Evolutionary conservation across 805 yeast genomes (phyloP).

Genomic region (Candida odintsovae): DNA sequence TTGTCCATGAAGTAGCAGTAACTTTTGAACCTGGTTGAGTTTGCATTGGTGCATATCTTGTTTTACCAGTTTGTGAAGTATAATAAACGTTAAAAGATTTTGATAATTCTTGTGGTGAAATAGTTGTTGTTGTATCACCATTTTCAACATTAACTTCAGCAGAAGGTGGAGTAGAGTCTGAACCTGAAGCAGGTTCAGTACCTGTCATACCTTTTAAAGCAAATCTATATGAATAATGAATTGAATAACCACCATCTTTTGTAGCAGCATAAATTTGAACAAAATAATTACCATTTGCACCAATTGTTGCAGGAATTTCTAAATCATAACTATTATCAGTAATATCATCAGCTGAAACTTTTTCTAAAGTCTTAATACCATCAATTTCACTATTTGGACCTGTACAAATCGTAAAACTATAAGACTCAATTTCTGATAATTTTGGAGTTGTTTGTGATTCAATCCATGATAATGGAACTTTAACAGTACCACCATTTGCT

Average conservation of each 20-base stretch:
- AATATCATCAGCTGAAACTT: constrained; percentile 26
- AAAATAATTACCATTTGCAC: constrained; percentile 63
- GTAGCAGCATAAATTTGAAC: constrained; percentile 57
- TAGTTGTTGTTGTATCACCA: constrained; percentile 31
- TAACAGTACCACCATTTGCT: constrained; percentile 21
- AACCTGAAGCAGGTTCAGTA: constrained; percentile 27
- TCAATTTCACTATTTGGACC: constrained; percentile 54
- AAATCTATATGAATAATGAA: constrained; percentile 67
- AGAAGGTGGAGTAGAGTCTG: constrained; percentile 30
- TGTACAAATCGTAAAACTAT: constrained; percentile 57
- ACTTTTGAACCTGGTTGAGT: constrained; percentile 72
- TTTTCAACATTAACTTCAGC: constrained; percentile 25
- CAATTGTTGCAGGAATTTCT: constrained; percentile 36
- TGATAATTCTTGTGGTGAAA: constrained; percentile 36
- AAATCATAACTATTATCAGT: constrained; percentile 34
- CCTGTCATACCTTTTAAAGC: constrained; percentile 71
- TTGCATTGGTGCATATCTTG: constrained; percentile 92
- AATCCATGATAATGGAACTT: constrained; percentile 41
- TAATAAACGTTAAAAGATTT: constrained; percentile 63
- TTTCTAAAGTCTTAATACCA: constrained; percentile 29
- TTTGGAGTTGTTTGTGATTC: constrained; percentile 48
- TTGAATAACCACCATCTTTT: constrained; percentile 38
- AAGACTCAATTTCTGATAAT: constrained; percentile 35
- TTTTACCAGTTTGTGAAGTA: constrained; percentile 69
- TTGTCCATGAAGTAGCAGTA: constrained; percentile 59